Base-by-base conservation (phyloP, 192 early-diverging fungal species). In the Lunasporangiospora selenospora region DNA sequence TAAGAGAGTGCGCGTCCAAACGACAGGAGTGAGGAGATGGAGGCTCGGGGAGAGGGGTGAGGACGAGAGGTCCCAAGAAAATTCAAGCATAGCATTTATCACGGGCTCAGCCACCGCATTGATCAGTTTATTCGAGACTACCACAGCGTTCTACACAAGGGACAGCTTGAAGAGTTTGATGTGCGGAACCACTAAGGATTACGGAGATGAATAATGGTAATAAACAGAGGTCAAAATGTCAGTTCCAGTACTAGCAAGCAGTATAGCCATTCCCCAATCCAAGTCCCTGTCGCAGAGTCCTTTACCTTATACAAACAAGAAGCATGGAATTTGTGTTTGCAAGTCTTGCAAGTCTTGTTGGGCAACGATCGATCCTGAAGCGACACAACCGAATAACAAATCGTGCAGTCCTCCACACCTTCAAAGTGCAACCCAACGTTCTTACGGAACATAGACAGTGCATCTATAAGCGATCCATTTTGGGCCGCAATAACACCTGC, bases 371-470 rank as follows among this genome's bases (percentile, higher is more conserved):
- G 82, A 76, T 98, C 96, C 52, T 91, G 80, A 3, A 92, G 83
- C 33, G 93, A 91, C 16, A 99, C 92, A 43, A 98, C 89, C 23
- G 94, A 97, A 69, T 98, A 99, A 80, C 96, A 98, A 65, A 99
- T 98, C 2, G 92, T 88, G 65, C 97, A 99, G 69, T 98, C 95
- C 62, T 98, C 97, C 32, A 96, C 89, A n/a, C 96, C 97, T 36
- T 92, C 89, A 80, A 98, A 97, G 66, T 96, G 95, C 34, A 95
- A 77, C n/a, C 82, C 80, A 19, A 96, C 86, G 66, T 99, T 99
- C 53, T 87, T 87, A 40, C 90, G 78, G 57, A 95, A 90, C 51
- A 94, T 67, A 5, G 80, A 79, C 42, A 98, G 71, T 0, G 91
- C 92, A 58, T 93, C 90, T 40, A 90, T 86, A 29, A 97, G 78